Conservation (phyloP, 495 filamentous ascomycete genomes). For the Daldinia childiae region DNA sequence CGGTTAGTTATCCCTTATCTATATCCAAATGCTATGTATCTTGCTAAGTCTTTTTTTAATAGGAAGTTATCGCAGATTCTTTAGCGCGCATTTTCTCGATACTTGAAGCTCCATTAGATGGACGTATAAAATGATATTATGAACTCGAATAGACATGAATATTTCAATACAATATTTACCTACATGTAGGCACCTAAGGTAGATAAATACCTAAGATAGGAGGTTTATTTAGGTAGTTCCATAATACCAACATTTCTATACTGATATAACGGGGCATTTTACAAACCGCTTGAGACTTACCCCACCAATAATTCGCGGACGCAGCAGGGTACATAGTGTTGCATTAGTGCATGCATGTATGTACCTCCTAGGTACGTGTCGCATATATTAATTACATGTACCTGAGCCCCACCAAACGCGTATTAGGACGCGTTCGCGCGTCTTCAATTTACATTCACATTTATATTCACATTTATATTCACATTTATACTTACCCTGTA, state of each 20-base stretch:
- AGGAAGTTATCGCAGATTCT: constrained; percentile 13
- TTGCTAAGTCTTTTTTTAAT: constrained; percentile 1
- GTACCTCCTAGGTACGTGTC: no score
- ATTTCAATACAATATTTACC: no score
- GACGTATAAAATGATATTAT: not conserved
- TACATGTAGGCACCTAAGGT: no score
- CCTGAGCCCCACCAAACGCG: constrained; percentile 30
- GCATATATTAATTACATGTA: not conserved
- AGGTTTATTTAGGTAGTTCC: not conserved
- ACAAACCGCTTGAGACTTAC: not conserved
- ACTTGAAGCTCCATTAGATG: not conserved
- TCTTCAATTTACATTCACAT: constrained; percentile 26
- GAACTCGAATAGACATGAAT: not conserved
- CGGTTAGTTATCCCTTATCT: not conserved
- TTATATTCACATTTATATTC: not conserved
- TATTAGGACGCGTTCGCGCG: constrained; percentile 29
- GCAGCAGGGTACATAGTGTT: no score
- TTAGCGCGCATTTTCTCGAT: not conserved
- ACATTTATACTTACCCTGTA: not conserved
- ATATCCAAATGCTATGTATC: not conserved
- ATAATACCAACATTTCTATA: not conserved
- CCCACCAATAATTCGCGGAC: no score
- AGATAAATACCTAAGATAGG: no score
- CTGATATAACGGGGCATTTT: not conserved
- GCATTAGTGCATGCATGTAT: no score